Percentiles rank a stretch among this genome's conserved stretches.
phyloP scores from a whole-genome alignment of 1,284 basidiomycete species.

The Xerocomus minutiporus region DNA sequence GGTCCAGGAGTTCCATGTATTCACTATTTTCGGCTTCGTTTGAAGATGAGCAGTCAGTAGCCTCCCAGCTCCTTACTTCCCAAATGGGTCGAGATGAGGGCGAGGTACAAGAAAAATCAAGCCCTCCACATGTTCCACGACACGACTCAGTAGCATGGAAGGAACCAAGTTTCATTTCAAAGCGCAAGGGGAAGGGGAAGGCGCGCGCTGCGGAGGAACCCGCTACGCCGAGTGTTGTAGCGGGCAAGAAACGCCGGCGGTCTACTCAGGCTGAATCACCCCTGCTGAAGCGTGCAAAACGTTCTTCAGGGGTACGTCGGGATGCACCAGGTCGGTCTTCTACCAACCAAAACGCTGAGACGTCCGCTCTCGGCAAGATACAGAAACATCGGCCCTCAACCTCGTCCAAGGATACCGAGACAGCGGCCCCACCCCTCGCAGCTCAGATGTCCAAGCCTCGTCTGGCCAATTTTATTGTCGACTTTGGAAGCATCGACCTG shows the following conservation, averaged over 20 bases:
- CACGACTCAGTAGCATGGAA: constrained; percentile 29
- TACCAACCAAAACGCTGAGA: neutral
- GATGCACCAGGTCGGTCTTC: neutral
- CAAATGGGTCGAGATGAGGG: neutral
- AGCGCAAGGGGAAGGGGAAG: constrained; percentile 22
- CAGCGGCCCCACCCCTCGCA: neutral
- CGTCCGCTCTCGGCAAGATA: neutral
- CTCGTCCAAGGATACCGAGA: neutral
- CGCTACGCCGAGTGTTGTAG: neutral
- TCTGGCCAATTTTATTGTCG: constrained; percentile 19
- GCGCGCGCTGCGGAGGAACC: constrained; percentile 2
- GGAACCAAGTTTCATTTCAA: constrained; percentile 27
- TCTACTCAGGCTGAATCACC: constrained; percentile 8
- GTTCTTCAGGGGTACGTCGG: neutral
- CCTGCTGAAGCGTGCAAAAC: constrained; percentile 15
- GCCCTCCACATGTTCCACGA: neutral
- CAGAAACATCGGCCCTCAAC: constrained; percentile 1
- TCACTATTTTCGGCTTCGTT: constrained; percentile 25
- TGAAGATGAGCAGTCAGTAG: neutral
- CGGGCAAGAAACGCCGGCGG: constrained; percentile 15
- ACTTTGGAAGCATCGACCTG: constrained; percentile 14
- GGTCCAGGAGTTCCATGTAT: constrained; percentile 19
- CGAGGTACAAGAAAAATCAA: neutral
- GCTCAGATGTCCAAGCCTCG: constrained; percentile 11
- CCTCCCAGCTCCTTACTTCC: neutral